Conservation (phyloP, 305 asterid species). For the Nicotiana rustica region DNA sequence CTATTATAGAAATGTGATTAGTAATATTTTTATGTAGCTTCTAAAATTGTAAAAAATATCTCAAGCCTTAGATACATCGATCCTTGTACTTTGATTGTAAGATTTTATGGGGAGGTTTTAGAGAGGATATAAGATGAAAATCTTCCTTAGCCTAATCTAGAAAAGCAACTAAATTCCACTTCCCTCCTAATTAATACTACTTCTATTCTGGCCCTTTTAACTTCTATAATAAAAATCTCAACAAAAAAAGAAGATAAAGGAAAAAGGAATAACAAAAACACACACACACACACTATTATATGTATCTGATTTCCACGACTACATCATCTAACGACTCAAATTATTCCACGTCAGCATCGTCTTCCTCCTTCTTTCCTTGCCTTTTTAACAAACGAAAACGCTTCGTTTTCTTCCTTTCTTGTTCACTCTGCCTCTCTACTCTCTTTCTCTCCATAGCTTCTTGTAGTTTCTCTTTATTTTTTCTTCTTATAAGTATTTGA, state of each 20-base stretch:
- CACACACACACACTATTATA: not conserved
- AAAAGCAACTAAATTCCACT: not conserved
- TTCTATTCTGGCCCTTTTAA: not conserved
- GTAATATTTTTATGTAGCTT: not conserved
- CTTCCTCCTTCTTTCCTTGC: constrained; percentile 14
- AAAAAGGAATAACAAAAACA: not conserved
- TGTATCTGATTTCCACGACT: not conserved
- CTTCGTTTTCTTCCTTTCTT: constrained; percentile 18
- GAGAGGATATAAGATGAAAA: not conserved
- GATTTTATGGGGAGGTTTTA: not conserved
- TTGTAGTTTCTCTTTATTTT: too few species aligned
- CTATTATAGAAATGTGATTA: not conserved
- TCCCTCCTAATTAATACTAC: not conserved
- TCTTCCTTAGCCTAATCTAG: not conserved
- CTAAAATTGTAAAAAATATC: not conserved
- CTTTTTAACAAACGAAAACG: not conserved
- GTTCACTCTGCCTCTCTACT: not conserved
- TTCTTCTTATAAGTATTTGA: not conserved
- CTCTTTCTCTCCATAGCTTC: not conserved
- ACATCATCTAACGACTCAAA: constrained; percentile 12
- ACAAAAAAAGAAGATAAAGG: too few species aligned
- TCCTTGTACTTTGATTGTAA: not conserved
- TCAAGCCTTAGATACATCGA: not conserved
- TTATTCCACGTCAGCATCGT: constrained; percentile 27
- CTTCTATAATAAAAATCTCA: not conserved